phyloP scores from a whole-genome alignment of 2,329 filamentous ascomycete species.

The Diplocarpon rosae region DNA sequence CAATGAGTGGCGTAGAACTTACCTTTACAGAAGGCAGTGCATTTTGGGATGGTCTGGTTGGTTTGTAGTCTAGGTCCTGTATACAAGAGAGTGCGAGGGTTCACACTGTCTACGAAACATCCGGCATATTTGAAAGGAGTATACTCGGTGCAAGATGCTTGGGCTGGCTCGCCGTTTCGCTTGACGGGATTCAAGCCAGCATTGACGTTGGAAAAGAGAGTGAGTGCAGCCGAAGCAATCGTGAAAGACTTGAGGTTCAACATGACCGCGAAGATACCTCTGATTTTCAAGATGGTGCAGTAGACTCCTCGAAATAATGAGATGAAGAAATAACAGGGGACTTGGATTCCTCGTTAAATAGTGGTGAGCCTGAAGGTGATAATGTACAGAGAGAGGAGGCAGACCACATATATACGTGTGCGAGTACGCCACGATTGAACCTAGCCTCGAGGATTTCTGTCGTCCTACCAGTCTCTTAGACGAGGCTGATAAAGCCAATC shows the following conservation, averaged over 20 bases:
- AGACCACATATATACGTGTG: slow-evolving; percentile 1
- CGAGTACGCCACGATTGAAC: background rate
- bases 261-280: background rate
- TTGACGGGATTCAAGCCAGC: slow-evolving; percentile 10
- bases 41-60: slow-evolving; percentile 29
- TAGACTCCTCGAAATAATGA: background rate
- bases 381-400: background rate
- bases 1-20: background rate
- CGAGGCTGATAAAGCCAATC: too few relatives aligned
- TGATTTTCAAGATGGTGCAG: background rate
- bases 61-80: slow-evolving; percentile 18
- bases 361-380: background rate
- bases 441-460: too few relatives aligned
- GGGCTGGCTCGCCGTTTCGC: slow-evolving; percentile 17
- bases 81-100: slow-evolving; percentile 24
- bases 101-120: slow-evolving; percentile 25
- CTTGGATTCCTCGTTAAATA: background rate
- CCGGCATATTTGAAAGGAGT: slow-evolving; percentile 29
- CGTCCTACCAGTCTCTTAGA: too few relatives aligned
- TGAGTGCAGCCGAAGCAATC: slow-evolving; percentile 16
- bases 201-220: slow-evolving; percentile 15
- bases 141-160: slow-evolving; percentile 23
- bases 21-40: slow-evolving; percentile 30
- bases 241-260: slow-evolving; percentile 10
- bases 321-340: background rate